Base-by-base conservation (phyloP, 306 rosid species). In the Glycine latifolia region DNA sequence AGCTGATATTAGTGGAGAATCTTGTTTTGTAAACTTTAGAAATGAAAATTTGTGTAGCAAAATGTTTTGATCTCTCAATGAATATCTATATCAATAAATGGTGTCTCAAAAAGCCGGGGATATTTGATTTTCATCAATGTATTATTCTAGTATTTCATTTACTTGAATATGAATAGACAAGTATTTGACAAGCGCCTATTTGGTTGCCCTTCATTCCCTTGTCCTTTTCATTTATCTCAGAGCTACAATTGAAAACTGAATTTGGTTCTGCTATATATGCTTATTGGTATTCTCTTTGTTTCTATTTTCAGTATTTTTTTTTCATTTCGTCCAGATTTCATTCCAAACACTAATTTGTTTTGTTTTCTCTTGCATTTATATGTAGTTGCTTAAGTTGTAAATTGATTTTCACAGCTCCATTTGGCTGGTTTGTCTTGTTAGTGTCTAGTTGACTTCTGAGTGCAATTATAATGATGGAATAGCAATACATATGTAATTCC, bases 1-100 rank as follows among this genome's bases (percentile, higher is more conserved):
- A 70, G 62, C 56, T 79, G 54, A 65, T 39, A 73, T 75, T 55
- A 44, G 37, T 35, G 39, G 59, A 63, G 53, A 78, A 55, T 79
- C 43, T 62, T 41, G 61, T 55, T 55, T 52, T 15, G 77, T 60
- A 60, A 73, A 35, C 55, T 41, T 26, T 13, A 63, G 37, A 20
- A 15, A 17, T 71, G 11, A 10, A 81, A 73, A 12, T 58, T 82
- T 43, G 12, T 49, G 43, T 26, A 1, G 56, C 69, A 46, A 80
- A 75, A 39, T 75, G 55, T 15, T 43, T 80, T 70, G 55, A 44
- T 59, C 67, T 46, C 39, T 61, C 31, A 58, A 15, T 61, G 63
- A 75, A 17, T 59, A 59, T 59, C 37, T 59, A 73, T 52, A 74
- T 74, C 52, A 56, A 70, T 20, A 44, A 31, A 31, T 48, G 53